Evolutionary conservation across 768 basidiomycete genomes (phyloP).

Genomic region (Mycena epipterygia): DNA sequence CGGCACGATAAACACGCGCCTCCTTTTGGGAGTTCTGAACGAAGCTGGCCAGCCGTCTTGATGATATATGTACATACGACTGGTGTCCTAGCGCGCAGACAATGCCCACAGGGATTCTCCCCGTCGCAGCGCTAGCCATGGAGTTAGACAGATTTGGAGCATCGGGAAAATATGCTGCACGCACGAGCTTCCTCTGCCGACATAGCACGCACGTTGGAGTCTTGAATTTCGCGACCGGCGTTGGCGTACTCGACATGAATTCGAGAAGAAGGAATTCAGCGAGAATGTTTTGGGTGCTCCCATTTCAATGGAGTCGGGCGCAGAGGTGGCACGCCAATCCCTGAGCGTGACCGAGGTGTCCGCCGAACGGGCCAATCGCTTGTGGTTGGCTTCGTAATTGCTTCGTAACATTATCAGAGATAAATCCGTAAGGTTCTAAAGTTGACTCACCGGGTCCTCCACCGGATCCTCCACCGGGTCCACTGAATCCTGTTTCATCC

Average conservation of each 20-base stretch:
- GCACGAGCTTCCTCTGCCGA: constrained; percentile 28
- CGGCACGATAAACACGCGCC: constrained; percentile 27
- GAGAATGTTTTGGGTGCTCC: too few relatives aligned
- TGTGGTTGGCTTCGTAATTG: not conserved
- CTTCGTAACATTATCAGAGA: too few relatives aligned
- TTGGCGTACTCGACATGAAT: not conserved
- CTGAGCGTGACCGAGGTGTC: constrained; percentile 21
- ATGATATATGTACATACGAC: constrained; percentile 26
- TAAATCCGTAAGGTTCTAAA: too few relatives aligned
- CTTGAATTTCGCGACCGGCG: constrained; percentile 26
- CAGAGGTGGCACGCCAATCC: constrained; percentile 2
- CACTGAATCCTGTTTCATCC: too few relatives aligned
- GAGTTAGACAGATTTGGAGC: not conserved
- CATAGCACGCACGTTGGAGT: constrained; percentile 29
- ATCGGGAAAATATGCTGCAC: not conserved
- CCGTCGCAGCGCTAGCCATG: constrained; percentile 29
- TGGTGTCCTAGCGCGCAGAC: constrained; percentile 20
- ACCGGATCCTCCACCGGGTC: too few relatives aligned
- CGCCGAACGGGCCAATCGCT: not conserved
- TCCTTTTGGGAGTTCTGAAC: constrained; percentile 30
- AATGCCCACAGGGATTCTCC: constrained; percentile 23
- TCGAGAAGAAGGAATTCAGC: not conserved
- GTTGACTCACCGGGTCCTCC: too few relatives aligned
- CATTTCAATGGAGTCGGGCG: not conserved
- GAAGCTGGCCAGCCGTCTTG: constrained; percentile 28